Evolutionary conservation across 1,284 basidiomycete species (phyloP).

Genomic region (Boletellus deceptivus): DNA sequence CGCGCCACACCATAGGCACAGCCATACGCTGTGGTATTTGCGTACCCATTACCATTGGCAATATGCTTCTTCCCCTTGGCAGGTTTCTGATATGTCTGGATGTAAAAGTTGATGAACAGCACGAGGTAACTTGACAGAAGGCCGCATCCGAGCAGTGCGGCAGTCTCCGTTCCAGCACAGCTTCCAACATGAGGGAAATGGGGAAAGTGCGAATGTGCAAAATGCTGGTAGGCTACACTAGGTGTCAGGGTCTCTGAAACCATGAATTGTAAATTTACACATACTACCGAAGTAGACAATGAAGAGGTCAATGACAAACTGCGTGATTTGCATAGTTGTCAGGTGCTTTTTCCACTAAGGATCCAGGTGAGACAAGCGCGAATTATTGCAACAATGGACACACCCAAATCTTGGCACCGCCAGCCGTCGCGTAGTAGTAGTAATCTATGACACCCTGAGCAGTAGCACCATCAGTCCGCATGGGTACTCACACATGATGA

Average conservation of each 20-base stretch:
- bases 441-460: conserved; percentile 61
- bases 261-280: conserved; percentile 35
- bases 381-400: conserved; percentile 22
- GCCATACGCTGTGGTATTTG: conserved; percentile 19
- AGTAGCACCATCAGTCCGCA: neutral
- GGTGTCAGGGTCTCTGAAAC: conserved; percentile 12
- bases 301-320: conserved; percentile 90
- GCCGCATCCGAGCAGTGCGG: conserved; percentile 87
- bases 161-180: conserved; percentile 87
- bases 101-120: conserved; percentile 90
- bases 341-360: conserved; percentile 94
- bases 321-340: conserved; percentile 93
- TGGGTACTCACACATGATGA: conserved; percentile 87
- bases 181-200: conserved; percentile 69
- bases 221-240: conserved; percentile 78
- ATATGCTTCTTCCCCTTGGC: conserved; percentile 38
- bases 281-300: conserved; percentile 91
- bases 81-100: conserved; percentile 79
- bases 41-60: conserved; percentile 39
- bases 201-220: conserved; percentile 62
- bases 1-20: neutral
- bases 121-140: conserved; percentile 88
- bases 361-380: conserved; percentile 2
- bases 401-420: conserved; percentile 94
- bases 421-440: conserved; percentile 96